These are phyloP conservation scores for Clarireedia sp. DNA, from an alignment of 2,329 filamentous ascomycete genomes.

Conservation along the genomic window DNA sequence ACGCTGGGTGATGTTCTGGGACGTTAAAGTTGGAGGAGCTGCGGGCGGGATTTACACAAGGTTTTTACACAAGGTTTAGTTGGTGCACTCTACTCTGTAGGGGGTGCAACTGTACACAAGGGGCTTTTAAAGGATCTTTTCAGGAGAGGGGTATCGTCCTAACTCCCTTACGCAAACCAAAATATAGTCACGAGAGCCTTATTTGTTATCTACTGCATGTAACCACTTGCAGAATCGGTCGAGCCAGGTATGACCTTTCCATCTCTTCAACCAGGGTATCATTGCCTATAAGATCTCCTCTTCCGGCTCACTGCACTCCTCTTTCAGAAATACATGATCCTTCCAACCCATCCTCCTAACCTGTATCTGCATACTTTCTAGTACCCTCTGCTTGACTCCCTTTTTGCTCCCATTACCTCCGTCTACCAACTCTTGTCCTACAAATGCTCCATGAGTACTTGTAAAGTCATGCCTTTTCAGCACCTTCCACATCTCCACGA, in stretches of 20 bases:
- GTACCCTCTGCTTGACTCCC: conserved; percentile 52
- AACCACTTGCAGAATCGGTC: too few relatives aligned
- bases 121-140: neutral
- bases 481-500: conserved; percentile 62
- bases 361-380: conserved; percentile 74
- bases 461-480: conserved; percentile 54
- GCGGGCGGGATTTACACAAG: too few relatives aligned
- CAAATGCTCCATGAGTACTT: conserved; percentile 61
- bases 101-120: neutral
- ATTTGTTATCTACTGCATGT: too few relatives aligned
- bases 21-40: too few relatives aligned
- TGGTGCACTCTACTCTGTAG: too few relatives aligned
- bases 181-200: neutral
- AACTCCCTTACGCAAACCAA: neutral
- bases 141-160: neutral
- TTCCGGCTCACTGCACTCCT: conserved; percentile 9
- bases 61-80: too few relatives aligned
- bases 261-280: neutral
- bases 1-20: neutral
- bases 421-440: conserved; percentile 52
- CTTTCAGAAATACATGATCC: conserved; percentile 23
- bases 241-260: too few relatives aligned
- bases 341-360: conserved; percentile 33
- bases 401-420: conserved; percentile 27
- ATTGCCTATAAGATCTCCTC: conserved; percentile 1